Evolutionary conservation across 2,329 filamentous ascomycete genomes (phyloP), one percentile per base, ranked within the genome.

Genomic region (Domatiomyces catenatus): DNA sequence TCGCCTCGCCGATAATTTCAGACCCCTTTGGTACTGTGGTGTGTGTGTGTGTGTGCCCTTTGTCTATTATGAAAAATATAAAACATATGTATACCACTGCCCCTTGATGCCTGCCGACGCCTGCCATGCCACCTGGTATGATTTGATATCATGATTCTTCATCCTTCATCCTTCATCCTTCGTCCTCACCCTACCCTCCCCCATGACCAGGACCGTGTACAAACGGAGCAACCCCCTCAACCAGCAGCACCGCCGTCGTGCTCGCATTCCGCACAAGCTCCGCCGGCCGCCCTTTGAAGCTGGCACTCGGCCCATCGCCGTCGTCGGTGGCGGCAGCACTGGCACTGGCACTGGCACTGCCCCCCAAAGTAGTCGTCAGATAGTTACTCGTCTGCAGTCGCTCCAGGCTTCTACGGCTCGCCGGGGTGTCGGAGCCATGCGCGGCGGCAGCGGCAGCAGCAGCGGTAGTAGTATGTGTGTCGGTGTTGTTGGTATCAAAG

Each of bases 321-420:
- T 55, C 52, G 19, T 15, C 46, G 12, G 12, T 10, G 20, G 20
- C 19, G 20, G 26, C 44, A 46, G n/a, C 3, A 46, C 18, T 43
- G 3, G 15, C 42, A n/a, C n/a, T n/a, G n/a, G n/a, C n/a, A n/a
- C n/a, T n/a, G n/a, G n/a, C n/a, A n/a, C n/a, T n/a, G n/a, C n/a
- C n/a, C n/a, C n/a, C n/a, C n/a, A n/a, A n/a, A n/a, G n/a, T n/a
- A n/a, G n/a, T n/a, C n/a, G n/a, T n/a, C n/a, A n/a, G n/a, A n/a
- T 26, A 45, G 22, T 26, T 45, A n/a, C 17, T 45, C 3, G 19
- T 42, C 26, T n/a, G 52, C 18, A 60, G 42, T 8, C 58, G 48
- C 26, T 60, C 58, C 5, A 60, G 36, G 44, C 58, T 60, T 22
- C 52, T 50, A 15, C 56, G 54, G 44, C 55, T 57, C 7, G 50